A percentile compares a stretch with the other conserved stretches of the same genome.
These are phyloP conservation scores for Clavariopsis aquatica DNA, from an alignment of 495 filamentous ascomycete species.

Conservation along the genomic window DNA sequence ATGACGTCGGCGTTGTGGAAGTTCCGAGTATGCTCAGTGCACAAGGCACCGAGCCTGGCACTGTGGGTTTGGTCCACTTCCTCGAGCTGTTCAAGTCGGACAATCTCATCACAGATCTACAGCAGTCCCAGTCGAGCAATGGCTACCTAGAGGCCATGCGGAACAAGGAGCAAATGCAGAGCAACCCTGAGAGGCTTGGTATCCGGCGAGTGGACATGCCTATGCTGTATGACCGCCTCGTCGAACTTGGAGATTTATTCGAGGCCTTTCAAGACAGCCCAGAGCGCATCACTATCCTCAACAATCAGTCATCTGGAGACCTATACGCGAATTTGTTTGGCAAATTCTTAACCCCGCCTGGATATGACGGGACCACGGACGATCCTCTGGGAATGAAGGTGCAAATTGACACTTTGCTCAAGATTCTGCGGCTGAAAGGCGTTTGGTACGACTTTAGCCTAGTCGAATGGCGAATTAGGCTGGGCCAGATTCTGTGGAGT, in stretches of 20 bases:
- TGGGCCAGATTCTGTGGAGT: conserved; percentile 78
- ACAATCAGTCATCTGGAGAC: conserved; percentile 49
- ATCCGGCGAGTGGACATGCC: conserved; percentile 51
- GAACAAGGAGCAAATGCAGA: conserved; percentile 41
- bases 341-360: conserved; percentile 50
- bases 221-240: conserved; percentile 50
- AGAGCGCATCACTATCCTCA: conserved; percentile 47
- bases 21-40: conserved; percentile 75
- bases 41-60: conserved; percentile 70
- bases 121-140: conserved; percentile 36
- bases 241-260: conserved; percentile 48
- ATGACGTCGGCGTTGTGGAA: conserved; percentile 60
- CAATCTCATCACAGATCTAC: conserved; percentile 48
- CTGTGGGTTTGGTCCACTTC: conserved; percentile 72
- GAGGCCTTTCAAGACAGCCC: conserved; percentile 45
- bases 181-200: conserved; percentile 45
- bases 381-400: conserved; percentile 50
- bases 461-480: conserved; percentile 75
- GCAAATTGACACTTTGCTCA: conserved; percentile 55
- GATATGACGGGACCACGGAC: conserved; percentile 41
- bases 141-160: conserved; percentile 26
- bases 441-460: conserved; percentile 78
- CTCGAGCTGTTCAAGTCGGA: conserved; percentile 69
- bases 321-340: conserved; percentile 52
- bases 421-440: conserved; percentile 50